Base-by-base conservation (phyloP, 139 green algal genomes). In the Diplosphaera chodatii region DNA sequence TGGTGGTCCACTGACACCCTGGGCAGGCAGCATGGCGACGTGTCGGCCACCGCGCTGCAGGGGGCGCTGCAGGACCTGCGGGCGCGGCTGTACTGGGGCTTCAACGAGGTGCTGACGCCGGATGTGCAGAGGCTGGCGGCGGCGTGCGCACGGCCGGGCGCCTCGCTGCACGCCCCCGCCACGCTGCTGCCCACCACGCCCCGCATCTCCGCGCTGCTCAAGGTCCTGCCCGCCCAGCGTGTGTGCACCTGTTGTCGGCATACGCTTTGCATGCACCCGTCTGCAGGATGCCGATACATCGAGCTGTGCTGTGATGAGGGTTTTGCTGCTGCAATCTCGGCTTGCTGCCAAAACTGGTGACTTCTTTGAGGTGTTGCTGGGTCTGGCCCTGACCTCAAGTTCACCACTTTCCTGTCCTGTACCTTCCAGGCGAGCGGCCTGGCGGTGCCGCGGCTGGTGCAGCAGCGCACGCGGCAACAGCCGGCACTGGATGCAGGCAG, bases 91-190 rank as follows among this genome's bases (percentile, higher is more conserved):
- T 77, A 77, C 65, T 71, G 30, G 20, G 48, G 40, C 33, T 48
- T 77, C 48, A 77, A 67, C n/a, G 31, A 41, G 22, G 41, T 67
- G 55, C 65, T 77, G n/a, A 31, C 66, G 65, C 65, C 71, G 16
- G 40, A 31, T 22, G 23, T 76, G 6, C 48, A 59, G 48, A 25
- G 3, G 48, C 48, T 59, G 48, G 13, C 48, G 16, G 48, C 48
- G 13, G 48, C 48, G 13, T 59, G 48, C 48, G 48, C 48, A 10
- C 3, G 3, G 16, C 16, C 48, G 48, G 18, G 48, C 18, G 48
- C 48, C 48, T 59, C 48, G 16, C 48, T 59, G 48, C 48, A 59
- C 16, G 48, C 13, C 8, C 48, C 48, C 16, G 16, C 48, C 8
- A 27, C 48, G 16, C 16, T 59, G 48, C 16, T 59, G 48, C 48